Evolutionary conservation across 1,139 yeast genomes (phyloP), one percentile per base, ranked within the genome.

Genomic region (Debaryomyces robertsiae): DNA sequence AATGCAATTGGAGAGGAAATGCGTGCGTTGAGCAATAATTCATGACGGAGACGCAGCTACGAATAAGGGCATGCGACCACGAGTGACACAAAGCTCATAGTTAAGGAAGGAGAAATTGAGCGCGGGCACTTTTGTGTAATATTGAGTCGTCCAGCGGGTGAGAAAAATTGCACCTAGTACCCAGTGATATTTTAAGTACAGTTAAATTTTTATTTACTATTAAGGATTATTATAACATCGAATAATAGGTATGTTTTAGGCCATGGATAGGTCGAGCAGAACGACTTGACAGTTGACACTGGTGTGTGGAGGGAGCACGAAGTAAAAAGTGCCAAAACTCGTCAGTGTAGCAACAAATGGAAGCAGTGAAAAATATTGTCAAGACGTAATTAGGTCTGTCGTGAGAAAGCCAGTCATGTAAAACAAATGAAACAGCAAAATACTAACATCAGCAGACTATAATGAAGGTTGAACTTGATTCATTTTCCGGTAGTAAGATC

Each of bases 391-490:
- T n/a, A n/a, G n/a, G 22, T 19, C 7, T 19, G 22, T 19, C 22
- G 22, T 6, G 7, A 19, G 22, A 19, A n/a, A n/a, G n/a, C n/a
- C n/a, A n/a, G n/a, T n/a, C n/a, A n/a, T n/a, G 7, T 19, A 7
- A 19, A 19, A 7, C 22, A 19, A 19, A 19, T 6, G 7, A 6
- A 19, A 19, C 7, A 19, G 7, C 5, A 7, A 19, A 15, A 27
- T 32, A 32, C 36, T 32, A 32, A 32, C 36, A 22, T 11, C 30
- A 25, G 23, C 10, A 27, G 29, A 23, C 27, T 37, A 69, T 58
- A 77, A 94, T 93, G 98, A 93, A 93, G 96, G 89, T 94, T 79
- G 99, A 93, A 87, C 81, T 91, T 81, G 98, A 93, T 79, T 87
- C 98, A 73, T 93, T 93, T 83, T 91, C 98, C 69, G 98, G 98